A percentile compares a stretch with the other conserved stretches of the same genome.
Conservation (phyloP, 192 early-diverging fungal genomes). For the Podila epicladia region DNA sequence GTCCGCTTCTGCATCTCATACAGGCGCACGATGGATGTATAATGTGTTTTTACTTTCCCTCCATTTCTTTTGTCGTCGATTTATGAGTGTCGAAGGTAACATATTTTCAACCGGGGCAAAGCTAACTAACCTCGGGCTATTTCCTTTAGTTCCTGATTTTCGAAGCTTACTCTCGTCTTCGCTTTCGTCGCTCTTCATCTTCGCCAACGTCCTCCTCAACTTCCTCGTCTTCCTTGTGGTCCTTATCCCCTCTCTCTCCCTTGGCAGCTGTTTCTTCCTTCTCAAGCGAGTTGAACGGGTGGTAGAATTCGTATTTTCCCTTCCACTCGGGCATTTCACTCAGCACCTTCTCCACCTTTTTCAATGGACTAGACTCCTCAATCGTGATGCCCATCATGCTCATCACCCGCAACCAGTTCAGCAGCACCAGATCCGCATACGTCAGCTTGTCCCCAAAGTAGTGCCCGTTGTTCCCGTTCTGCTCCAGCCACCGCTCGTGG, state of each 20-base stretch:
- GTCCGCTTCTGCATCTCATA: no score
- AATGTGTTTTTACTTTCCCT: no score
- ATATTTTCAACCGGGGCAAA: no score
- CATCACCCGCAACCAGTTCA: constrained; percentile 21
- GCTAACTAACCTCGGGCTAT: no score
- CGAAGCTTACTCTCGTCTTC: no score
- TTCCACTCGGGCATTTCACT: background rate
- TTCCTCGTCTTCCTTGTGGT: background rate
- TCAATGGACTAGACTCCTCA: background rate
- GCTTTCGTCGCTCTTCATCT: no score
- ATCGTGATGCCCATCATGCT: background rate
- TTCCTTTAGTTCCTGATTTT: no score
- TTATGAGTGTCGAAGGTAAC: no score
- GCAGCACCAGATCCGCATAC: constrained; percentile 15
- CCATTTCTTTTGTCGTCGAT: no score
- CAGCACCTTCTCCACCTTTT: background rate
- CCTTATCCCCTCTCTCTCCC: background rate
- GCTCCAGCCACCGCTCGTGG: constrained; percentile 32
- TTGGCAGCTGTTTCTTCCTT: background rate
- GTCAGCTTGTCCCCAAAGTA: constrained; percentile 19
- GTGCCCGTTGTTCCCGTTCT: constrained; percentile 31
- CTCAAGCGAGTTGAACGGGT: constrained; percentile 4
- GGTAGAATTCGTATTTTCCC: background rate
- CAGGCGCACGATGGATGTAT: no score
- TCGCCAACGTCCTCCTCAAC: no score